These are phyloP conservation scores for Gremmenia infestans DNA, from an alignment of 2,329 filamentous ascomycete genomes.

Conservation along the genomic window DNA sequence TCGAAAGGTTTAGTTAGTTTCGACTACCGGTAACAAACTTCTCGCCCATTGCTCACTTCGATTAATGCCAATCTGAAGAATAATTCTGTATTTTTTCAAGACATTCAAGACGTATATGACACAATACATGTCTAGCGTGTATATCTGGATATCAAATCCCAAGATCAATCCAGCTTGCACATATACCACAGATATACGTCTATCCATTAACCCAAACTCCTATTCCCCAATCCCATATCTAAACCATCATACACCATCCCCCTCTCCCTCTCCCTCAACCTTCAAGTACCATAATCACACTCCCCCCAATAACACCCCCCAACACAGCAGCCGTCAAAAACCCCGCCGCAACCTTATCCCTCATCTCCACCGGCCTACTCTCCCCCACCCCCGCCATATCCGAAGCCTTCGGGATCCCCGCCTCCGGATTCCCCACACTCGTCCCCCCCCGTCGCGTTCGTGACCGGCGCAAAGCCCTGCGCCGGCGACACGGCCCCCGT, in stretches of 20 bases:
- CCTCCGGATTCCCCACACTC: constrained; percentile 37
- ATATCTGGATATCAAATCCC: constrained; percentile 1
- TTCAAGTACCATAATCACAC: constrained; percentile 43
- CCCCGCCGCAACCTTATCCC: constrained; percentile 64
- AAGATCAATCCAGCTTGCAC: neutral
- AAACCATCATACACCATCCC: neutral
- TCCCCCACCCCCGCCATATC: neutral
- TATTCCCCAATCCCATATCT: neutral
- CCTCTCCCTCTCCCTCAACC: constrained; percentile 31
- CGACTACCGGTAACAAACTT: too few relatives aligned
- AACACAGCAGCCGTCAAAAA: constrained; percentile 56
- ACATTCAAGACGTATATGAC: neutral
- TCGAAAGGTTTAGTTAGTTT: too few relatives aligned
- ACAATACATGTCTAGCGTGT: neutral
- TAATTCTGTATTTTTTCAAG: too few relatives aligned
- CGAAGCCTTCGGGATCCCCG: constrained; percentile 12
- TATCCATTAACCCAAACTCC: neutral
- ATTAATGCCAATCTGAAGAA: too few relatives aligned
- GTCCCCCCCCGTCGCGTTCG: constrained; percentile 53
- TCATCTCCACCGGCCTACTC: constrained; percentile 34
- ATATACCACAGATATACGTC: neutral
- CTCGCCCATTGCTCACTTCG: too few relatives aligned
- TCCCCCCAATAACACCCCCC: constrained; percentile 48
- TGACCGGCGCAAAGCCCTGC: constrained; percentile 37
- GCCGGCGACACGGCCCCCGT: constrained; percentile 15